These are phyloP conservation scores for Fusarium sp. DNA, from an alignment of 2,329 filamentous ascomycete genomes.

Conservation along the genomic window DNA sequence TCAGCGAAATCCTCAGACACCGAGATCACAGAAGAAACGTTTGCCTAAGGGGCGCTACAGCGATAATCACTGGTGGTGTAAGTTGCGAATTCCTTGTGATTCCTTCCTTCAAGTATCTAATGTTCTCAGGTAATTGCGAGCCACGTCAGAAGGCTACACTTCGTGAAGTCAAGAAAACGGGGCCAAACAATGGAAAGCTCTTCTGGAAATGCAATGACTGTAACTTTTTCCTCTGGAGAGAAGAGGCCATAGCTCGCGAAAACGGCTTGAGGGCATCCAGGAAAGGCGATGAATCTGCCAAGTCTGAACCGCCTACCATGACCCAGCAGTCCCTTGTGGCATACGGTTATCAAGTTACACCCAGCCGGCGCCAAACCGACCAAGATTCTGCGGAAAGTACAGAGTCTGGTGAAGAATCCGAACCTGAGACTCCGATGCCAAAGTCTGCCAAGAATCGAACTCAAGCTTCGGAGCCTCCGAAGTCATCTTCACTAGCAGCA, in stretches of 20 bases:
- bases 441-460: background rate
- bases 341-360: constrained; percentile 46
- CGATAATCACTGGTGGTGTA: constrained; percentile 54
- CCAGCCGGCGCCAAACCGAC: constrained; percentile 31
- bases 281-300: constrained; percentile 22
- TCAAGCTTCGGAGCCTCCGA: background rate
- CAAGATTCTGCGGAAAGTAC: constrained; percentile 12
- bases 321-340: constrained; percentile 47
- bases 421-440: constrained; percentile 1
- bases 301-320: constrained; percentile 44
- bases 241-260: constrained; percentile 51
- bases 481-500: background rate
- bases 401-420: constrained; percentile 29
- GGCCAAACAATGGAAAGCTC: constrained; percentile 54
- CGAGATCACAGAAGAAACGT: constrained; percentile 47
- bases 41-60: constrained; percentile 49
- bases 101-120: background rate
- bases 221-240: constrained; percentile 59
- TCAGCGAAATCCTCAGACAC: constrained; percentile 35
- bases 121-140: constrained; percentile 54
- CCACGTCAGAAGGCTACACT: constrained; percentile 53
- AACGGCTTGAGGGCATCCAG: constrained; percentile 29
- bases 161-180: constrained; percentile 53
- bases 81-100: constrained; percentile 10
- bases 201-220: constrained; percentile 59